phyloP scores from a whole-genome alignment of 306 rosid genomes.

The Lathyrus aphaca region DNA sequence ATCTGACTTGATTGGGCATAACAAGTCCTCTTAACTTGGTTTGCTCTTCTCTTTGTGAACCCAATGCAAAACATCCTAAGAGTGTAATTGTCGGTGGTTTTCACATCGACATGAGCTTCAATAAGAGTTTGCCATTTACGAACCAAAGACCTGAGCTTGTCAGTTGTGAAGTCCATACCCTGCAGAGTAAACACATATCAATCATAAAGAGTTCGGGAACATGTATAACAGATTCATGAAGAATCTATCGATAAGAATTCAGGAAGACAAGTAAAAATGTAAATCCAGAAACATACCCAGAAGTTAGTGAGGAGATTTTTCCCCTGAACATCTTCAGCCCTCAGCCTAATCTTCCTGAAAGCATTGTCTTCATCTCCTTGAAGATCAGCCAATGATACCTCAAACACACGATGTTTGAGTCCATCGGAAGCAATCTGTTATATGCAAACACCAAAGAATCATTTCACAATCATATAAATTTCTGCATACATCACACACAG shows the following conservation, averaged over 20 bases:
- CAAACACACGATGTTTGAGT: conserved; percentile 92
- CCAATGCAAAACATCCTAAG: conserved; percentile 95
- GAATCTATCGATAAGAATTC: not conserved
- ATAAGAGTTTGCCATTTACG: conserved; percentile 89
- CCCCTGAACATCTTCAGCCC: conserved; percentile 97
- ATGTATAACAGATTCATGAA: not conserved
- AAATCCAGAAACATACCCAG: conserved; percentile 61
- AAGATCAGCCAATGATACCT: conserved; percentile 91
- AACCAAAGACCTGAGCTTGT: conserved; percentile 90
- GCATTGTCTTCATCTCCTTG: conserved; percentile 94
- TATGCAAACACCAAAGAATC: not conserved
- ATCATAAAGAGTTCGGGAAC: not conserved
- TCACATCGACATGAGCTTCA: conserved; percentile 95
- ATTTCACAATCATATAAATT: not conserved
- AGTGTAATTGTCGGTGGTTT: conserved; percentile 80
- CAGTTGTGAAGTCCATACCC: conserved; percentile 95
- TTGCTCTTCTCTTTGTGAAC: conserved; percentile 78
- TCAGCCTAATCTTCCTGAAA: conserved; percentile 85
- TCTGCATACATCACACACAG: not conserved
- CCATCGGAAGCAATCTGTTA: conserved; percentile 96
- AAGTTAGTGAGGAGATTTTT: conserved; percentile 84
- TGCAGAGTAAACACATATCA: not conserved
- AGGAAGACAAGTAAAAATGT: not conserved
- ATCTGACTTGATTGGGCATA: conserved; percentile 94
- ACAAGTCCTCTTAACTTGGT: conserved; percentile 92